These are phyloP conservation scores for Lyophyllum shimeji DNA, from an alignment of 768 basidiomycete species.

Conservation along the genomic window DNA sequence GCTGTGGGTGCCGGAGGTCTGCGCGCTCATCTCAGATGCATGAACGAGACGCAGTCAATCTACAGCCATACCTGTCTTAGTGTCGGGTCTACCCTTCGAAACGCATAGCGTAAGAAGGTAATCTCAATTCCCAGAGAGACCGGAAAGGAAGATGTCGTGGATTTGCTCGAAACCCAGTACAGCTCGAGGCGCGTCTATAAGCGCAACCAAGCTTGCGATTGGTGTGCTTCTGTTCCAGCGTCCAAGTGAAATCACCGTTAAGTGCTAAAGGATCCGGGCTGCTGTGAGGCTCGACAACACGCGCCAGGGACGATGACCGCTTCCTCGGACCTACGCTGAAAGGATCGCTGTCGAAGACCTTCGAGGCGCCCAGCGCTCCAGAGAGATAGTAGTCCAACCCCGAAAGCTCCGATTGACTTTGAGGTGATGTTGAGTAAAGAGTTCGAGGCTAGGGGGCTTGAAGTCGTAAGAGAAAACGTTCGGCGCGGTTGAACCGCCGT, in stretches of 20 bases:
- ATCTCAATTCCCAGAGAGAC: not conserved
- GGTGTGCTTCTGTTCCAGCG: not conserved
- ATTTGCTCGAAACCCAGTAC: not conserved
- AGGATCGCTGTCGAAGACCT: not conserved
- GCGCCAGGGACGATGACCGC: not conserved
- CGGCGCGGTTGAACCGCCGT: not conserved
- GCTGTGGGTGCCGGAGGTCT: not conserved
- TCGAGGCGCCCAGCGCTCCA: not conserved
- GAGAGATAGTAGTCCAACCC: not conserved
- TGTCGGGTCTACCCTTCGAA: too few relatives aligned
- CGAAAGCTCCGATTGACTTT: not conserved
- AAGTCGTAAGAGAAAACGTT: not conserved
- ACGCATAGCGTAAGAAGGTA: not conserved
- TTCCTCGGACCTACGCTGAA: not conserved
- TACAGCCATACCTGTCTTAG: not conserved
- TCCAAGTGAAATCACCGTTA: not conserved
- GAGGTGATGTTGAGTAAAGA: not conserved
- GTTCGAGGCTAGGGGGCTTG: not conserved
- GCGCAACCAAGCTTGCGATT: not conserved
- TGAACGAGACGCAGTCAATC: too few relatives aligned
- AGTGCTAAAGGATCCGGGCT: not conserved
- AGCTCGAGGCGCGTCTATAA: not conserved
- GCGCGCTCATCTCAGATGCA: not conserved
- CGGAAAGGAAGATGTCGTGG: not conserved
- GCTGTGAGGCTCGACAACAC: not conserved